Percentiles rank a stretch among this genome's conserved stretches.
These are phyloP conservation scores for Termitomyces heimii DNA, from an alignment of 768 basidiomycete species.

Conservation along the genomic window DNA sequence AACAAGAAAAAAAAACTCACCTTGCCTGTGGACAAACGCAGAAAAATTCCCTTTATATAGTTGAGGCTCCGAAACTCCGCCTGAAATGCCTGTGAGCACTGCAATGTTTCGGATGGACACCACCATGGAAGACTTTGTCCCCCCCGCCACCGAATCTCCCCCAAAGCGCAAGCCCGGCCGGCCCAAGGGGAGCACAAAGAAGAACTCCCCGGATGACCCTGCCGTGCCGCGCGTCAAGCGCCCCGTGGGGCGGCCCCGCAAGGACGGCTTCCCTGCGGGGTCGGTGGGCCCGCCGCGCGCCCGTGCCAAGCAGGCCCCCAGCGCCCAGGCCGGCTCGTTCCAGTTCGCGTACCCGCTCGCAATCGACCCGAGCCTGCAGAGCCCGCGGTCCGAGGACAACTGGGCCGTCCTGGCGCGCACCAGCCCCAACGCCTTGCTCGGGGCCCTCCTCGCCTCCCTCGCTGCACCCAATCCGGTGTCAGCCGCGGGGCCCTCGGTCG, in stretches of 20 bases:
- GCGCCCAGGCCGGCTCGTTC: neutral
- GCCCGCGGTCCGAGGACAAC: constrained; percentile 38
- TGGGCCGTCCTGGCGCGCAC: constrained; percentile 58
- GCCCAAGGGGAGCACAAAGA: constrained; percentile 79
- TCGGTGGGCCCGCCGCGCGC: constrained; percentile 45
- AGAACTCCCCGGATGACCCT: constrained; percentile 33
- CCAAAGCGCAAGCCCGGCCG: constrained; percentile 69
- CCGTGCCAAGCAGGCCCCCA: constrained; percentile 8
- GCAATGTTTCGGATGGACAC: constrained; percentile 13
- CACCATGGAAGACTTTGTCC: constrained; percentile 7
- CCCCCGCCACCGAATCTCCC: constrained; percentile 1
- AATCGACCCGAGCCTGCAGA: constrained; percentile 47
- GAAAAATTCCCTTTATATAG: too few relatives aligned
- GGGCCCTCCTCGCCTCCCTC: constrained; percentile 49
- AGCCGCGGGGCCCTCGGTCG: constrained; percentile 54
- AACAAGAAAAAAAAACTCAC: neutral
- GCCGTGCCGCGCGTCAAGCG: constrained; percentile 57
- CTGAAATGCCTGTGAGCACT: too few relatives aligned
- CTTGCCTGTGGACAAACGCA: neutral
- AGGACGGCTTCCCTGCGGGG: constrained; percentile 78
- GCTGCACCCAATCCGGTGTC: constrained; percentile 61
- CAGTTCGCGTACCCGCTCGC: neutral
- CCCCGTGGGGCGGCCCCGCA: constrained; percentile 76
- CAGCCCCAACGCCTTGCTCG: constrained; percentile 53
- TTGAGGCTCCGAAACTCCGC: neutral